These are phyloP conservation scores for Phytophthora cactorum DNA, from an alignment of 352 stramenopile species.

Conservation along the genomic window DNA sequence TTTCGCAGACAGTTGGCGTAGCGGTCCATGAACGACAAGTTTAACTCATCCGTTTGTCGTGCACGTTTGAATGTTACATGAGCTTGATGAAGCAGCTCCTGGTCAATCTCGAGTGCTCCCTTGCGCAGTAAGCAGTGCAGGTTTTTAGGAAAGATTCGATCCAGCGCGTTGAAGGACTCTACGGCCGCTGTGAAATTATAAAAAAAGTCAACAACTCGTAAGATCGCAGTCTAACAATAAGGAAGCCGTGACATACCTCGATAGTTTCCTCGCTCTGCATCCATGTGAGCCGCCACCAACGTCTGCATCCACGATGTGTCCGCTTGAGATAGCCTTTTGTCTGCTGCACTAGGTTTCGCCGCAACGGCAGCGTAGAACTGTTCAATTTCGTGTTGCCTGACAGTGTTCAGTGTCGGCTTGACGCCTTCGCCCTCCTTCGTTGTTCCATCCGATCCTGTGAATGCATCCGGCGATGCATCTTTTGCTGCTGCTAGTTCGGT, in stretches of 20 bases:
- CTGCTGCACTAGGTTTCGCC: conserved; percentile 1
- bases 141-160: conserved; percentile 66
- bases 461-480: conserved; percentile 39
- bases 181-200: conserved; percentile 34
- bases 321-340: conserved; percentile 12
- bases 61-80: conserved; percentile 59
- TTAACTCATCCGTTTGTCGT: conserved; percentile 70
- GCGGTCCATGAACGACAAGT: conserved; percentile 66
- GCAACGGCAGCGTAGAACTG: conserved; percentile 47
- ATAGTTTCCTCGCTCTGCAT: conserved; percentile 51
- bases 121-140: conserved; percentile 64
- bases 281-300: conserved; percentile 62
- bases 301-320: conserved; percentile 67
- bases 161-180: conserved; percentile 46
- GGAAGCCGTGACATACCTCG: conserved; percentile 28
- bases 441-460: conserved; percentile 24
- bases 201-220: conserved; percentile 11
- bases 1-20: conserved; percentile 71
- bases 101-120: conserved; percentile 66
- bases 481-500: conserved; percentile 59
- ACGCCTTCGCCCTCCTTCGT: conserved; percentile 18
- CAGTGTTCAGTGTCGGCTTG: not conserved
- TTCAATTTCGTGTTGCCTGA: conserved; percentile 55
- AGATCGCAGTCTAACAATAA: not conserved
- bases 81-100: conserved; percentile 64